Percentiles rank a stretch among this genome's conserved stretches.
Evolutionary conservation across 169 alveolate species (phyloP).

Genomic region (Neospora caninum): DNA sequence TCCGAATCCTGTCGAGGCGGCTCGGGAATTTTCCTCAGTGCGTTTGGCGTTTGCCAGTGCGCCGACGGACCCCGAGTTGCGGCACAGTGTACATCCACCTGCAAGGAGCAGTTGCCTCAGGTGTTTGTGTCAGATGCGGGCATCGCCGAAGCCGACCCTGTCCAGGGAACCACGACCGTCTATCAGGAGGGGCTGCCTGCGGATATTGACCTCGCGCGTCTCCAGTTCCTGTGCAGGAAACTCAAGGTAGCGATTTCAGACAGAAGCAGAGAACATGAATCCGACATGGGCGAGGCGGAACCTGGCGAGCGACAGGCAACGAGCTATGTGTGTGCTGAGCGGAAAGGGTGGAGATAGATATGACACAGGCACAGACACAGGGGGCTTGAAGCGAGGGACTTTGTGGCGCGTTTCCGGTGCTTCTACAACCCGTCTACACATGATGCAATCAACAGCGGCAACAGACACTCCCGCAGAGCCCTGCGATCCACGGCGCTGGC

Average conservation of each 20-base stretch:
- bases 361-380: too few relatives aligned
- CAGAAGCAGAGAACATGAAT: too few relatives aligned
- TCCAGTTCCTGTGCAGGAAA: neutral
- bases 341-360: too few relatives aligned
- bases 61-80: conserved; percentile 46
- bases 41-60: conserved; percentile 62
- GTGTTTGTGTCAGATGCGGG: conserved; percentile 5
- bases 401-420: too few relatives aligned
- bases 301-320: too few relatives aligned
- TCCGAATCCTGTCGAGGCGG: conserved; percentile 57
- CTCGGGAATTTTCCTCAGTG: conserved; percentile 51
- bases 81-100: conserved; percentile 52
- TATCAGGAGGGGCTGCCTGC: neutral
- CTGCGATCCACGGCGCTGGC: too few relatives aligned
- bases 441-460: too few relatives aligned
- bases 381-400: too few relatives aligned
- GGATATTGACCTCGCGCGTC: neutral
- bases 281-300: too few relatives aligned
- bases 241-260: neutral
- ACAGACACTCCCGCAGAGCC: too few relatives aligned
- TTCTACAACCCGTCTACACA: too few relatives aligned
- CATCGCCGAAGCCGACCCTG: neutral
- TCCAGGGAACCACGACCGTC: neutral
- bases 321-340: too few relatives aligned
- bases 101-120: conserved; percentile 51